Conservation (phyloP, 179 eudicot species). For the Beta corolliflora region DNA sequence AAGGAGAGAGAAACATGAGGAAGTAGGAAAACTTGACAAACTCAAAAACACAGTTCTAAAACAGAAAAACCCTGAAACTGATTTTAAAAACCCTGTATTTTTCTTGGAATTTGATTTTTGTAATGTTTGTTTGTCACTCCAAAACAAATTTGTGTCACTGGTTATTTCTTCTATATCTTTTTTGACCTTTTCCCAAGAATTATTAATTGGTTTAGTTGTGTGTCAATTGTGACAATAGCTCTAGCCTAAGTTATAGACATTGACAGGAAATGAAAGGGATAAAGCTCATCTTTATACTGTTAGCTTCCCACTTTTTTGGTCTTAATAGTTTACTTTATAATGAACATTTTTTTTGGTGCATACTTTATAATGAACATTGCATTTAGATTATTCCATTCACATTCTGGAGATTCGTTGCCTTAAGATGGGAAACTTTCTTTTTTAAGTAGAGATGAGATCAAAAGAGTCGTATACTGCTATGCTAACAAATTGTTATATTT, state of each 20-base stretch:
- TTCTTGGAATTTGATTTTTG: constrained; percentile 19
- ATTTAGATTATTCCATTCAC: not conserved
- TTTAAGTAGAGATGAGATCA: not conserved
- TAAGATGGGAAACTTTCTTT: not conserved
- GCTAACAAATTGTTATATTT: not conserved
- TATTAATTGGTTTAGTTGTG: not conserved
- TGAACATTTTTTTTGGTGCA: no score
- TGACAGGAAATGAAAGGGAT: not conserved
- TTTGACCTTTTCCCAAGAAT: not conserved
- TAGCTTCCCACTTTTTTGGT: not conserved
- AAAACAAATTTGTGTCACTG: not conserved
- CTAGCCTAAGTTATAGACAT: not conserved
- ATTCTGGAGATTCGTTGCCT: not conserved
- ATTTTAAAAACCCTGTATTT: not conserved
- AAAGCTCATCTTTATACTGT: constrained; percentile 5
- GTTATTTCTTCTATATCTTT: not conserved
- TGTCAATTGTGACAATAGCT: not conserved
- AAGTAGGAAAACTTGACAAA: not conserved
- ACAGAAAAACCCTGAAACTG: constrained; percentile 10
- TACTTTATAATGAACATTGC: not conserved
- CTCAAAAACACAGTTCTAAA: not conserved
- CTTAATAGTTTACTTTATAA: not conserved
- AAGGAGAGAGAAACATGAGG: constrained; percentile 22
- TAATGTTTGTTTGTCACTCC: not conserved
- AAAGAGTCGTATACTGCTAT: not conserved